These are phyloP conservation scores for Rhexocercosporidium sp. DNA, from an alignment of 2,329 filamentous ascomycete species.

Conservation along the genomic window DNA sequence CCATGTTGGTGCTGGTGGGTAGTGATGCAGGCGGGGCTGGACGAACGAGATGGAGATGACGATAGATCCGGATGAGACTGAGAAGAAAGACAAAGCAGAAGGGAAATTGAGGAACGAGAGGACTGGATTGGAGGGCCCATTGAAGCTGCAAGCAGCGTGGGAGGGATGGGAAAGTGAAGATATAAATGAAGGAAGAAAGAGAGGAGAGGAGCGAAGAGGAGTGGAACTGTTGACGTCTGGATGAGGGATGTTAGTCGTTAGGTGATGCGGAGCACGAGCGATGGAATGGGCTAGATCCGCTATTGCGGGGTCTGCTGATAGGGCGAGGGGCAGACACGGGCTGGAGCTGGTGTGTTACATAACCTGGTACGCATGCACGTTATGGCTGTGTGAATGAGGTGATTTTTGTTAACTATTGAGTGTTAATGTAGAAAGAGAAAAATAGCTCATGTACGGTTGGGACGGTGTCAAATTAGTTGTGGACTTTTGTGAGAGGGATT, in stretches of 20 bases:
- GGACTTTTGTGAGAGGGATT: not conserved
- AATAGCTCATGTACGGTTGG: not conserved
- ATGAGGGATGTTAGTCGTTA: too few species aligned
- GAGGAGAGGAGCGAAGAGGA: slow-evolving; percentile 3
- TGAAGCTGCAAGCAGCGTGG: slow-evolving; percentile 34
- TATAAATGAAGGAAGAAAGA: slow-evolving; percentile 10
- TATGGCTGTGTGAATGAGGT: slow-evolving; percentile 1
- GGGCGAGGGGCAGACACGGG: slow-evolving; percentile 8
- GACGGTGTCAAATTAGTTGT: not conserved
- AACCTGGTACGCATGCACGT: not conserved
- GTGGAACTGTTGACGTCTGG: slow-evolving; percentile 10
- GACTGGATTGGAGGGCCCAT: slow-evolving; percentile 32
- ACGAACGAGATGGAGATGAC: not conserved
- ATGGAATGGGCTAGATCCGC: slow-evolving; percentile 5
- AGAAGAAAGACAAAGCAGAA: slow-evolving; percentile 25
- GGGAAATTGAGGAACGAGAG: slow-evolving; percentile 33
- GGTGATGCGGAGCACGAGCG: not conserved
- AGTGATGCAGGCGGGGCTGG: not conserved
- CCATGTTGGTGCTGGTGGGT: slow-evolving; percentile 33
- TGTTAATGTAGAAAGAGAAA: not conserved
- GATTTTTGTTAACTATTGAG: not conserved
- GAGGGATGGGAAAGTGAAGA: slow-evolving; percentile 15
- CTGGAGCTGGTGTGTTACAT: slow-evolving; percentile 1
- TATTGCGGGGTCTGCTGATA: slow-evolving; percentile 19
- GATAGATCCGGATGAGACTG: not conserved